These are phyloP conservation scores for Clitopilus hobsonii DNA, from an alignment of 768 basidiomycete genomes.

Conservation along the genomic window DNA sequence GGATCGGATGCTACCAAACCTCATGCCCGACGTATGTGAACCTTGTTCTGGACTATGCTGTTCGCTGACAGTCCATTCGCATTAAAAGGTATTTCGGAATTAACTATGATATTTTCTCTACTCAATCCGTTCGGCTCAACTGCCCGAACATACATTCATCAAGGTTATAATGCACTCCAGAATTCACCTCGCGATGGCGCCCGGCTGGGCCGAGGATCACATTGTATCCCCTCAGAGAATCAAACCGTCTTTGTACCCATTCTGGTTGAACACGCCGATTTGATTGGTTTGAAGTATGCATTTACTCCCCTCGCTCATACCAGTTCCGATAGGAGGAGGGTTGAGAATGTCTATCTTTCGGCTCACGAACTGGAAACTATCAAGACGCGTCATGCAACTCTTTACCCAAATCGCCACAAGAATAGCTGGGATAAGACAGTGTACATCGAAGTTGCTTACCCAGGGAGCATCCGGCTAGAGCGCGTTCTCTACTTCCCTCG, in stretches of 20 bases:
- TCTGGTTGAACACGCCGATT: neutral
- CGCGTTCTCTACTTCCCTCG: neutral
- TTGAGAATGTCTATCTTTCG: neutral
- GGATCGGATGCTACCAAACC: neutral
- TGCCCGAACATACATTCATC: neutral
- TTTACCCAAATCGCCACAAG: neutral
- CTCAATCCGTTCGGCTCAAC: neutral
- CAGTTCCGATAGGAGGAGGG: neutral
- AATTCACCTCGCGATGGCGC: neutral
- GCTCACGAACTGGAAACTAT: neutral
- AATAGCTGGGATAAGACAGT: neutral
- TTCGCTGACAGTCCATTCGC: neutral
- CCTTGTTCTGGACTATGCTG: neutral
- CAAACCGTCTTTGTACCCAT: neutral
- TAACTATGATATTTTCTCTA: neutral
- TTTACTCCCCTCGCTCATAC: neutral
- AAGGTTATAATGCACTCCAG: neutral
- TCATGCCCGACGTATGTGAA: neutral
- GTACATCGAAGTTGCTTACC: neutral
- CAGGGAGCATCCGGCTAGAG: neutral
- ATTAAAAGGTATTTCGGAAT: neutral
- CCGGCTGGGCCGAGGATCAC: neutral
- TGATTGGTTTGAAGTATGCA: neutral
- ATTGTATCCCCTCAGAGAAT: neutral
- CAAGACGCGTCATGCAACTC: neutral